Percentiles rank a stretch among this genome's conserved stretches.
These are phyloP conservation scores for Fusarium sp. DNA, from an alignment of 2,329 filamentous ascomycete species.

Conservation along the genomic window DNA sequence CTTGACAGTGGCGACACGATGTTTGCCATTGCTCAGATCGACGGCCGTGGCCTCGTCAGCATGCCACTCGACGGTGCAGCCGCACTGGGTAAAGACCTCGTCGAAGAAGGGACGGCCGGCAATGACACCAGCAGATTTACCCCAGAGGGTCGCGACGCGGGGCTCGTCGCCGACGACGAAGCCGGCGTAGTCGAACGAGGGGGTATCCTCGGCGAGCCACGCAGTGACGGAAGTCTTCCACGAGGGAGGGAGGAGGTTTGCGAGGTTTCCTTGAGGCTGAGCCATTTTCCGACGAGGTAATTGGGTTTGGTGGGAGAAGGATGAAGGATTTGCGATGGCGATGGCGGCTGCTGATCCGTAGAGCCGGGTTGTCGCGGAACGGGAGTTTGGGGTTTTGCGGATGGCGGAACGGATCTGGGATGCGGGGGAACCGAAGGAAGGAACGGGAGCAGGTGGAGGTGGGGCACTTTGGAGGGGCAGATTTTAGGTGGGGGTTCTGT, in stretches of 20 bases:
- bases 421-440: slow-evolving; percentile 19
- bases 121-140: slow-evolving; percentile 80
- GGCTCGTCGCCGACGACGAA: slow-evolving; percentile 86
- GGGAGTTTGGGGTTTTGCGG: slow-evolving; percentile 17
- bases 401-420: slow-evolving; percentile 20
- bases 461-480: slow-evolving; percentile 5
- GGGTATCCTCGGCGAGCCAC: slow-evolving; percentile 97
- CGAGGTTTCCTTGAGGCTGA: slow-evolving; percentile 55
- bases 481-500: not conserved
- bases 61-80: slow-evolving; percentile 93
- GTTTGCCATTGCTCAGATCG: slow-evolving; percentile 66
- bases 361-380: slow-evolving; percentile 11
- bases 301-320: not conserved
- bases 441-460: slow-evolving; percentile 32
- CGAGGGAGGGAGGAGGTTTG: slow-evolving; percentile 82
- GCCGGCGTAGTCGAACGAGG: slow-evolving; percentile 95
- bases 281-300: slow-evolving; percentile 22
- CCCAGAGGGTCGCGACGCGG: slow-evolving; percentile 73
- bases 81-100: slow-evolving; percentile 90
- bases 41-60: slow-evolving; percentile 78
- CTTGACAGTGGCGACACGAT: slow-evolving; percentile 80
- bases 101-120: slow-evolving; percentile 95
- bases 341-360: not conserved
- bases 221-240: slow-evolving; percentile 83
- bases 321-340: too few species aligned